Percentiles rank a stretch among this genome's conserved stretches.
These are phyloP conservation scores for Clathrospora elynae DNA, from an alignment of 2,329 filamentous ascomycete species.

Conservation along the genomic window DNA sequence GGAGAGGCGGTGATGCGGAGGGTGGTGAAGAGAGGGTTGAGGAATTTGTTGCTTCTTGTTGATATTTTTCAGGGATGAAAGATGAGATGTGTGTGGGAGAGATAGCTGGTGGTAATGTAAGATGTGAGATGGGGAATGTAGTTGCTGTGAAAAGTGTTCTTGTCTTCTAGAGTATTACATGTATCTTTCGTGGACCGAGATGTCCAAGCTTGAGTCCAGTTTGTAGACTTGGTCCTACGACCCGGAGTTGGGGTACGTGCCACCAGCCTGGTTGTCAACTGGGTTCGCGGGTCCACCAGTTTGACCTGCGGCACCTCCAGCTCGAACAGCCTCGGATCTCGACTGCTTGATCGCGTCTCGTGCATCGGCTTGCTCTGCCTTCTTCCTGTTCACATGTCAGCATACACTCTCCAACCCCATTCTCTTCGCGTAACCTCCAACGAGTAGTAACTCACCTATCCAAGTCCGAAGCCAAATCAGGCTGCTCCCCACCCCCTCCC, in stretches of 20 bases:
- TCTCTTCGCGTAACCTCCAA: not conserved
- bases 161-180: too few relatives aligned
- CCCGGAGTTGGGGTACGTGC: conserved; percentile 35
- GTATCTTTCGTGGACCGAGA: too few relatives aligned
- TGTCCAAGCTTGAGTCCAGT: too few relatives aligned
- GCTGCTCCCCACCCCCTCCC: conserved; percentile 46
- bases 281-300: conserved; percentile 53
- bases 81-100: too few relatives aligned
- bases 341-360: conserved; percentile 50
- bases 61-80: too few relatives aligned
- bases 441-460: conserved; percentile 43
- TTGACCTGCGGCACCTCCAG: conserved; percentile 53
- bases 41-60: too few relatives aligned
- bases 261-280: conserved; percentile 27
- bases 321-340: conserved; percentile 45
- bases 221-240: conserved; percentile 12
- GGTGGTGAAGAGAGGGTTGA: too few relatives aligned
- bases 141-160: too few relatives aligned
- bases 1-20: too few relatives aligned
- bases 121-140: too few relatives aligned
- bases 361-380: conserved; percentile 54
- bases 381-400: conserved; percentile 49
- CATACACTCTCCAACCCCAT: not conserved
- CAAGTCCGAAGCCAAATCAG: conserved; percentile 52
- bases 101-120: too few relatives aligned